Percentiles rank a stretch among this genome's conserved stretches.
phyloP scores from a whole-genome alignment of 108 stramenopile species.

The Stephanodiscus minutulus region DNA sequence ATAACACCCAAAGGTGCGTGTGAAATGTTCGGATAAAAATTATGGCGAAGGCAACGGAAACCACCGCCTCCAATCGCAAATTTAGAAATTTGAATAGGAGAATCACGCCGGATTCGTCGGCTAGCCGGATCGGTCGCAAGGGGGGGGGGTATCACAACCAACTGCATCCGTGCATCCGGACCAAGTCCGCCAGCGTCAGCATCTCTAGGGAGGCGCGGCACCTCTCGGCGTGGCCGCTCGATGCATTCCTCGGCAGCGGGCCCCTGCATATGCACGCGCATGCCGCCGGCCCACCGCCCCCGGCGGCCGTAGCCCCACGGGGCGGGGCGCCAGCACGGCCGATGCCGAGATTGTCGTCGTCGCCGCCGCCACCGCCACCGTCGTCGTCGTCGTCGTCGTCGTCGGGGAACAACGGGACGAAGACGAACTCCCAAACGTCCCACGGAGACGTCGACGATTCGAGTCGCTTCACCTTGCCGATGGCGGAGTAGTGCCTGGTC shows the following conservation, averaged over 20 bases:
- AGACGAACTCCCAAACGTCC: slow-evolving; percentile 43
- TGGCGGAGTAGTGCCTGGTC: slow-evolving; percentile 32
- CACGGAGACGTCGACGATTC: neutral
- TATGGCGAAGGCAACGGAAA: no score
- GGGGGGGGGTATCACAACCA: neutral
- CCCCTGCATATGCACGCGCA: slow-evolving; percentile 41
- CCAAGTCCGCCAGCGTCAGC: neutral
- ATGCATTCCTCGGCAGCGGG: slow-evolving; percentile 5
- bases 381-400: neutral
- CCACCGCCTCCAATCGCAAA: no score
- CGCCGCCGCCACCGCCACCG: neutral
- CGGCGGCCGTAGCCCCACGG: neutral
- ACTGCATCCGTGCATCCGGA: neutral
- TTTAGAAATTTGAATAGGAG: no score
- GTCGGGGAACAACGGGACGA: slow-evolving; percentile 26
- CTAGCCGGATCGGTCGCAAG: no score
- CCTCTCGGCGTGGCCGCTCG: neutral
- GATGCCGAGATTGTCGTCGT: neutral
- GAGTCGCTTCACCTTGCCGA: slow-evolving; percentile 17
- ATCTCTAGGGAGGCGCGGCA: neutral
- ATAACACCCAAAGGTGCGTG: no score
- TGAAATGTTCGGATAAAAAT: no score
- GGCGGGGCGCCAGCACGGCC: neutral
- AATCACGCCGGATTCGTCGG: no score
- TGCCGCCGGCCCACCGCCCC: neutral